Percentiles rank a stretch among this genome's conserved stretches.
These are phyloP conservation scores for Suillus weaverae DNA, from an alignment of 768 basidiomycete genomes.

Conservation along the genomic window DNA sequence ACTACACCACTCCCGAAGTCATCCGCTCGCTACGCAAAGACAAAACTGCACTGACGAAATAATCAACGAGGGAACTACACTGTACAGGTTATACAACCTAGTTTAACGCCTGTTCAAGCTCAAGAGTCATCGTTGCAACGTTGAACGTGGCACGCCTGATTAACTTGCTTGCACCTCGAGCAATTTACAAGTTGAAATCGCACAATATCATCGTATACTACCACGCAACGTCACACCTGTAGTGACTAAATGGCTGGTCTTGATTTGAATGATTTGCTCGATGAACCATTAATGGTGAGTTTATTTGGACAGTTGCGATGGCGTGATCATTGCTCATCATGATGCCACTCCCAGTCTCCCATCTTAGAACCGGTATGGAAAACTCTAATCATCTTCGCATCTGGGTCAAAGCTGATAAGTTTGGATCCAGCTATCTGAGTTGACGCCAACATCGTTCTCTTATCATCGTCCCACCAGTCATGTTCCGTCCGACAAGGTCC, in stretches of 20 bases:
- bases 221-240: not conserved
- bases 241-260: constrained; percentile 9
- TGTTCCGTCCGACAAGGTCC: constrained; percentile 17
- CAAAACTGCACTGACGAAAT: not conserved
- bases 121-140: not conserved
- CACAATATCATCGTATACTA: not conserved
- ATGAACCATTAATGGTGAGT: constrained; percentile 23
- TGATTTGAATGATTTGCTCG: constrained; percentile 18
- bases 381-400: not conserved
- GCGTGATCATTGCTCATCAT: constrained; percentile 35
- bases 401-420: not conserved
- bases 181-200: not conserved
- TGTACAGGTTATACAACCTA: not conserved
- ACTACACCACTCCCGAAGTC: not conserved
- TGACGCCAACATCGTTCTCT: constrained; percentile 23
- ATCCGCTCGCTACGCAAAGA: not conserved
- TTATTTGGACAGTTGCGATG: constrained; percentile 18
- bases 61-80: not conserved
- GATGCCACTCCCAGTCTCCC: constrained; percentile 9
- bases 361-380: constrained; percentile 20
- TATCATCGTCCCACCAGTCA: constrained; percentile 11
- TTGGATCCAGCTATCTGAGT: constrained; percentile 8
- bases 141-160: not conserved
- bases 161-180: not conserved
- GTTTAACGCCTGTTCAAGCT: not conserved